phyloP scores from a whole-genome alignment of 495 filamentous ascomycete genomes.

The Annulohypoxylon stygium region DNA sequence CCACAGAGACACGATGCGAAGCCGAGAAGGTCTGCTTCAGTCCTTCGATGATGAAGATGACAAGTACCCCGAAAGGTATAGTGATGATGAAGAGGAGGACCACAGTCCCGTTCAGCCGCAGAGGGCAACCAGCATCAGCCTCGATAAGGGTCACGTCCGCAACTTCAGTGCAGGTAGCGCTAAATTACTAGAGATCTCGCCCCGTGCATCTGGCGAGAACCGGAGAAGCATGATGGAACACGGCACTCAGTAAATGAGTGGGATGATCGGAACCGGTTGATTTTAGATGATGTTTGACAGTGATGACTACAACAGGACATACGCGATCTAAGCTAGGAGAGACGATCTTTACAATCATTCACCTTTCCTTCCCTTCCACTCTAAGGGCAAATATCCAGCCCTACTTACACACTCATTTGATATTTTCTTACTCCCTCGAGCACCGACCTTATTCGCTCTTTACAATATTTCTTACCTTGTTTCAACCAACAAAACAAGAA shows the following conservation, averaged over 20 bases:
- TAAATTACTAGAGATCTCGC: constrained; percentile 73
- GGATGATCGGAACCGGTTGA: constrained; percentile 25
- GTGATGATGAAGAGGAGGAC: constrained; percentile 56
- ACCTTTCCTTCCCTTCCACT: constrained; percentile 28
- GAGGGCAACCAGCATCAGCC: constrained; percentile 74
- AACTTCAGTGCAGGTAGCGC: constrained; percentile 82
- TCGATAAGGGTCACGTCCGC: constrained; percentile 72
- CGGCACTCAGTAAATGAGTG: constrained; percentile 35
- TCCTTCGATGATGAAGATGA: constrained; percentile 54
- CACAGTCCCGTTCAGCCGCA: constrained; percentile 60
- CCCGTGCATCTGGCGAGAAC: constrained; percentile 60
- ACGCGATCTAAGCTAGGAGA: constrained; percentile 41
- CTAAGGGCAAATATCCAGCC: constrained; percentile 3
- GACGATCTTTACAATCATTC: constrained; percentile 33
- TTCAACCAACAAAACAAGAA: constrained; percentile 29
- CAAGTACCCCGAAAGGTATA: constrained; percentile 41
- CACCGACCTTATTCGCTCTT: constrained; percentile 54
- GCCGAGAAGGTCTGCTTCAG: constrained; percentile 75
- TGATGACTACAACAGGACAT: constrained; percentile 15
- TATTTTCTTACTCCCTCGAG: constrained; percentile 44
- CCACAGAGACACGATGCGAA: constrained; percentile 55
- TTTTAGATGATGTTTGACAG: constrained; percentile 23
- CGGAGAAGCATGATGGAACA: constrained; percentile 46
- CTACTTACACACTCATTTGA: constrained; percentile 41
- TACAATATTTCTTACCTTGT: constrained; percentile 47